These are phyloP conservation scores for Rhytidhysteron rufulum DNA, from an alignment of 2,329 filamentous ascomycete genomes.

Conservation along the genomic window DNA sequence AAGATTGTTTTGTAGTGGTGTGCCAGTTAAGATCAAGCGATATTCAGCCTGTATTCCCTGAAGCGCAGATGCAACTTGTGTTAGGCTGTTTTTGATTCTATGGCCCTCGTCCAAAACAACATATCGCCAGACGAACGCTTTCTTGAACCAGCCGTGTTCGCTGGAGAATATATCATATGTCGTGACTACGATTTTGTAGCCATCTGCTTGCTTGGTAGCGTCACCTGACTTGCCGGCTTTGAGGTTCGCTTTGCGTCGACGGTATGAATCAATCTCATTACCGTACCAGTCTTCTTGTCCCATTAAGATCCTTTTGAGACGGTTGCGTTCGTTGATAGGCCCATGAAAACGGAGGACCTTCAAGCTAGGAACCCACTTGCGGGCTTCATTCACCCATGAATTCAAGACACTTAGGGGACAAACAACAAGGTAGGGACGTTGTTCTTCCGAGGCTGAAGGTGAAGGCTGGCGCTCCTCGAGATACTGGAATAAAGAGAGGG, in stretches of 20 bases:
- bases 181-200: constrained; percentile 67
- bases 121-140: constrained; percentile 95
- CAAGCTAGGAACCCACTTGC: constrained; percentile 92
- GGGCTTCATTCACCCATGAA: constrained; percentile 97
- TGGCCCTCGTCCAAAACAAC: constrained; percentile 99
- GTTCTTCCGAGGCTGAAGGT: constrained; percentile 51
- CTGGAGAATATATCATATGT: constrained; percentile 99
- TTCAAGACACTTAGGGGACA: constrained; percentile 94
- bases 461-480: constrained; percentile 73
- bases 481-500: constrained; percentile 92
- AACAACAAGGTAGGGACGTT: constrained; percentile 90
- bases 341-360: constrained; percentile 92
- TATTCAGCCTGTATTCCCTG: constrained; percentile 45
- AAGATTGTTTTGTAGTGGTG: constrained; percentile 58
- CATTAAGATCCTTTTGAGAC: constrained; percentile 52
- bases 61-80: constrained; percentile 41
- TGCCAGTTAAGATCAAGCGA: constrained; percentile 51
- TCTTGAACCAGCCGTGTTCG: constrained; percentile 86
- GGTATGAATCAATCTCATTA: constrained; percentile 63
- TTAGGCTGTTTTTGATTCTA: constrained; percentile 84
- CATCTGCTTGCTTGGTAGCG: constrained; percentile 12
- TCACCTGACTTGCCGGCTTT: constrained; percentile 54
- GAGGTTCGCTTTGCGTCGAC: constrained; percentile 86
- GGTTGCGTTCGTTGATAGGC: constrained; percentile 76
- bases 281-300: constrained; percentile 46